Evolutionary conservation across 2,329 filamentous ascomycete genomes (phyloP).

Genomic region (Sordariomycetes sp.): DNA sequence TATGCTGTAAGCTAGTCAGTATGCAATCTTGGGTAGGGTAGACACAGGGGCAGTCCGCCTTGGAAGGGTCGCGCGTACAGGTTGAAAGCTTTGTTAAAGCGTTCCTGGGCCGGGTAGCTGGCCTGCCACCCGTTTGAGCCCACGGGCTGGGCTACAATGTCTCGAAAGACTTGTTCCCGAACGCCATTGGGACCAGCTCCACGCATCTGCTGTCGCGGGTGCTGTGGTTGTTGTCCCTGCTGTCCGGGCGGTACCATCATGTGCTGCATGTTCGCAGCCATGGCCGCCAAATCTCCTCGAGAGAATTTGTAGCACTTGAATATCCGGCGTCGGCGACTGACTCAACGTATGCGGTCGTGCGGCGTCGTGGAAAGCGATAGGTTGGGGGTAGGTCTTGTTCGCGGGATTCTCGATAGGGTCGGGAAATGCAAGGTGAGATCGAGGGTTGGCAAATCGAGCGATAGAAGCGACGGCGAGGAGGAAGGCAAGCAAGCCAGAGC

Average conservation of each 20-base stretch:
- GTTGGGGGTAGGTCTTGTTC: background rate
- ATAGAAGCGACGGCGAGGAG: background rate
- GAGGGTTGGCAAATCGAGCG: background rate
- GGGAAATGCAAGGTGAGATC: background rate
- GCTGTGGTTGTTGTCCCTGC: slow-evolving; percentile 12
- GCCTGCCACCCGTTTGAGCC: slow-evolving; percentile 27
- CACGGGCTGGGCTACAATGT: slow-evolving; percentile 21
- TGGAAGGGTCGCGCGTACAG: slow-evolving; percentile 20
- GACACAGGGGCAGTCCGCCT: background rate
- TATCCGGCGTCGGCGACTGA: background rate
- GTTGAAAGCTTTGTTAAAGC: slow-evolving; percentile 29
- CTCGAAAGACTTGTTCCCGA: slow-evolving; percentile 28
- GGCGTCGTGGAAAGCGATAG: background rate
- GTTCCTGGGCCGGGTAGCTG: slow-evolving; percentile 23
- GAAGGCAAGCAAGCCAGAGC: background rate
- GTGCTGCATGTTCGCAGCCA: slow-evolving; percentile 51
- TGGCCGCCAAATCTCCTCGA: slow-evolving; percentile 19
- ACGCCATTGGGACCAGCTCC: slow-evolving; percentile 15
- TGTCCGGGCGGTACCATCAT: slow-evolving; percentile 38
- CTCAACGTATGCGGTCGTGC: background rate
- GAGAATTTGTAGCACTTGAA: background rate
- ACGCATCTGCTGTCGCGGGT: slow-evolving; percentile 22
- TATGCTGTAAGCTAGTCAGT: slow-evolving; percentile 25
- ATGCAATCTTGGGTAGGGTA: background rate
- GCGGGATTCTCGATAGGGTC: background rate